These are phyloP conservation scores for Cryptosporidium bovis DNA, from an alignment of 169 alveolate species.

Conservation along the genomic window DNA sequence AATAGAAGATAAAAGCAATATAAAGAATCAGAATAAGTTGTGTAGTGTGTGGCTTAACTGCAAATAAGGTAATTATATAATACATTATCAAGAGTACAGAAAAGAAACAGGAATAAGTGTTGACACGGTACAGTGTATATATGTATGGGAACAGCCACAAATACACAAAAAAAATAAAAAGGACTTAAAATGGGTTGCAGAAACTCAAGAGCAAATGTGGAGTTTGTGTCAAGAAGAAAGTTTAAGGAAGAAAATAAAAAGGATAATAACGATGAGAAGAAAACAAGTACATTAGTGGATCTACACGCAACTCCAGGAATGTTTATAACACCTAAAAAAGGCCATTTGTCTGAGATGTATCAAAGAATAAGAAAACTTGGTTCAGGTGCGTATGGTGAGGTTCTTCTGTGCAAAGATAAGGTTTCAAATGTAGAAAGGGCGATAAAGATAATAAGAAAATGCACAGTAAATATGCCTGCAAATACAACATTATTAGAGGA, in stretches of 20 bases:
- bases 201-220: conserved; percentile 38
- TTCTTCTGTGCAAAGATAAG: conserved; percentile 84
- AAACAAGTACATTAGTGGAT: conserved; percentile 1
- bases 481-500: conserved; percentile 82
- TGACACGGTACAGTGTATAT: no score
- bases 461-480: conserved; percentile 49
- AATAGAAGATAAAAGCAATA: no score
- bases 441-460: conserved; percentile 86
- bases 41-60: no score
- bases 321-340: conserved; percentile 74
- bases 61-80: no score
- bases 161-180: no score
- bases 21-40: no score
- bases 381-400: conserved; percentile 93
- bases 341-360: conserved; percentile 83
- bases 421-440: conserved; percentile 85
- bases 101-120: no score
- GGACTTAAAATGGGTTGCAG: conserved; percentile 40
- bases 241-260: conserved; percentile 17
- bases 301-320: conserved; percentile 73
- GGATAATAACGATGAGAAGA: neutral
- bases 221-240: conserved; percentile 15
- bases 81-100: no score
- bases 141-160: no score
- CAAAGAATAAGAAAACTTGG: conserved; percentile 88